phyloP scores from a whole-genome alignment of 1,284 basidiomycete species.

The Sporisorium sorghi region DNA sequence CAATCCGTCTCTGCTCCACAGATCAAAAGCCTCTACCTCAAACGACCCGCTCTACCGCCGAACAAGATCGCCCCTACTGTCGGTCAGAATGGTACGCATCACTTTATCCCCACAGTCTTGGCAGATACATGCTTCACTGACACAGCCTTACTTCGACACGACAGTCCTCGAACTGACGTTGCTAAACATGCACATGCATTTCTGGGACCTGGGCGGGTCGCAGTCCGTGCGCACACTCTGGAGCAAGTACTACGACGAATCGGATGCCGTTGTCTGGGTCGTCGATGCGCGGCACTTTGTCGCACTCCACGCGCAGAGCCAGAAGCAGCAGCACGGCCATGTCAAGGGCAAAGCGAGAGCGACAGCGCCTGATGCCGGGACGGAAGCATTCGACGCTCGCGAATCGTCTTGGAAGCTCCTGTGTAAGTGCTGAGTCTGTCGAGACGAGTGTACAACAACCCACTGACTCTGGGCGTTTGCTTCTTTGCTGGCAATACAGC shows the following conservation, averaged over 20 bases:
- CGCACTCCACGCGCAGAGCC: conserved; percentile 14
- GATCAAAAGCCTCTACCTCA: conserved; percentile 45
- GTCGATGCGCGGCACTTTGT: conserved; percentile 48
- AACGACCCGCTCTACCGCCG: conserved; percentile 36
- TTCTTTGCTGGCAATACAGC: not conserved
- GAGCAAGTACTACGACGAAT: conserved; percentile 56
- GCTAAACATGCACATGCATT: conserved; percentile 39
- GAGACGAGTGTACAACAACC: not conserved
- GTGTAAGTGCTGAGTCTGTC: conserved; percentile 14
- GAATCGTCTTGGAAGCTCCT: conserved; percentile 33
- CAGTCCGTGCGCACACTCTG: conserved; percentile 53
- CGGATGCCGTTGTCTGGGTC: conserved; percentile 52
- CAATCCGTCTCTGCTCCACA: not conserved
- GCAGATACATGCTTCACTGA: too few relatives aligned
- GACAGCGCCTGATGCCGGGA: conserved; percentile 9
- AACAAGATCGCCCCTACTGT: conserved; percentile 53
- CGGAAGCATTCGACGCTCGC: conserved; percentile 22
- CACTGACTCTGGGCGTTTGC: not conserved
- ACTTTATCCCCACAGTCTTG: too few relatives aligned
- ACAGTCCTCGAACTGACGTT: conserved; percentile 49
- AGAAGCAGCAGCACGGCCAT: conserved; percentile 6
- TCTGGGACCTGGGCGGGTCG: conserved; percentile 61
- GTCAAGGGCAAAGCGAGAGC: conserved; percentile 28
- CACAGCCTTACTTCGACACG: too few relatives aligned
- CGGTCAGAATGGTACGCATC: conserved; percentile 47